phyloP scores from a whole-genome alignment of 805 yeast genomes.

The Saturnispora dispora region DNA sequence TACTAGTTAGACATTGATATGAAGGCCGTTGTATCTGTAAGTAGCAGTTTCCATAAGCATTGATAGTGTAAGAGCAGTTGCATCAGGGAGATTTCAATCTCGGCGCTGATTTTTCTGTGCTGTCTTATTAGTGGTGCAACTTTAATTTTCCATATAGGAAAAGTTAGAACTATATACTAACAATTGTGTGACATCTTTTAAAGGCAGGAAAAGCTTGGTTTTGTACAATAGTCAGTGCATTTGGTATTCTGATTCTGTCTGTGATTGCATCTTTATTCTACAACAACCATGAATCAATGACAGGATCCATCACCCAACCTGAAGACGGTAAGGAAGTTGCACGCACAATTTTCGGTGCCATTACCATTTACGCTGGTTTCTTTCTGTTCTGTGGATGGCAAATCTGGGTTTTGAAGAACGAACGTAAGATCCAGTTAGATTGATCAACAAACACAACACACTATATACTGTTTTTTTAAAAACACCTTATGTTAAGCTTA shows the following conservation, averaged over 20 bases:
- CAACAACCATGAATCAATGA: constrained; percentile 77
- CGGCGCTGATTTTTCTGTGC: background rate
- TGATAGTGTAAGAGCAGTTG: background rate
- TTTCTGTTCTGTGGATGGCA: constrained; percentile 89
- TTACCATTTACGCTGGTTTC: constrained; percentile 67
- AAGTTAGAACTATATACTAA: background rate
- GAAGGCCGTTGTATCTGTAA: constrained; percentile 29
- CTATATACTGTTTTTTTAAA: background rate
- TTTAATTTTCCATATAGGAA: background rate
- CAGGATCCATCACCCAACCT: constrained; percentile 88
- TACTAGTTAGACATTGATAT: constrained; percentile 9
- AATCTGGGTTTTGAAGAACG: constrained; percentile 52
- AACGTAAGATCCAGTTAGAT: constrained; percentile 50
- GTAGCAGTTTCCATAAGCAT: constrained; percentile 6
- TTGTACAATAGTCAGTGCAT: constrained; percentile 87
- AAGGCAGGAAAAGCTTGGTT: constrained; percentile 86
- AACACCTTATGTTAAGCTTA: background rate
- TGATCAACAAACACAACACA: background rate
- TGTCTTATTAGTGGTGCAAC: background rate
- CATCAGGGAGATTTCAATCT: background rate
- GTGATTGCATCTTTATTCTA: constrained; percentile 78
- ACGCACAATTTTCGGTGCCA: constrained; percentile 82
- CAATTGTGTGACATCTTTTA: background rate
- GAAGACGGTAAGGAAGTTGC: constrained; percentile 89
- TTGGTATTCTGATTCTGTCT: constrained; percentile 80